Base-by-base conservation (phyloP, 768 basidiomycete genomes). In the Saitozyma sp. region DNA sequence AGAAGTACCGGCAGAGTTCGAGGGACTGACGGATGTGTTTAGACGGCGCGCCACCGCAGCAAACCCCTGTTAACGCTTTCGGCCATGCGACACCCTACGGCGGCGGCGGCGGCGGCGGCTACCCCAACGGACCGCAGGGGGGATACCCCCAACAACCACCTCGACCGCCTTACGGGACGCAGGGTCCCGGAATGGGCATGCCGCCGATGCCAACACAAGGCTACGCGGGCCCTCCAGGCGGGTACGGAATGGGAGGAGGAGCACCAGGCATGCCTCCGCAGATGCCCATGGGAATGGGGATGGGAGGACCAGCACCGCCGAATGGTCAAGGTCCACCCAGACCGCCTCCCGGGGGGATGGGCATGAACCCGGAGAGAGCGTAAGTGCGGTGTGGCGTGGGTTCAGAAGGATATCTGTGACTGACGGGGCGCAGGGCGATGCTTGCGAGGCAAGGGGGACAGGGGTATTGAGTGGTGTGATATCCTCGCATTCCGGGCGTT, bases 301-400 rank as follows among this genome's bases (percentile, higher is more conserved):
- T 11, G 7, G 56, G 53, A 51, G 54, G 54, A 53, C 50, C 56
- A 17, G 59, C 59, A 50, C 50, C 59, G 19, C 56, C 29, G 45
- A 9, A 14, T 6, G 40, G 11, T 8, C 55, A 19, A 19, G 55
- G 55, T 16, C 19, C 51, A 3, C 3, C 16, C 17, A 29, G 51
- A 14, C 2, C 16, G 3, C 13, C 20, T 7, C 65, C 1, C 2
- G 13, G 39, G 54, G 16, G 37, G 2, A 19, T 52, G 38, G 71
- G 72, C 10, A 75, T 75, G 61, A 76, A 73, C 45, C 64, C 74
- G 13, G 74, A 76, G 41, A 20, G 74, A 66, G 74, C 74, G 70
- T 73, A 62, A 71, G 70, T 71, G 16, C 13, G 9, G 7, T 54
- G 20, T 50, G 16, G 8, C 43, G 20, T 55, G 11, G 20, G 9